phyloP scores from a whole-genome alignment of 768 basidiomycete genomes.

The Dentipellis sp. region DNA sequence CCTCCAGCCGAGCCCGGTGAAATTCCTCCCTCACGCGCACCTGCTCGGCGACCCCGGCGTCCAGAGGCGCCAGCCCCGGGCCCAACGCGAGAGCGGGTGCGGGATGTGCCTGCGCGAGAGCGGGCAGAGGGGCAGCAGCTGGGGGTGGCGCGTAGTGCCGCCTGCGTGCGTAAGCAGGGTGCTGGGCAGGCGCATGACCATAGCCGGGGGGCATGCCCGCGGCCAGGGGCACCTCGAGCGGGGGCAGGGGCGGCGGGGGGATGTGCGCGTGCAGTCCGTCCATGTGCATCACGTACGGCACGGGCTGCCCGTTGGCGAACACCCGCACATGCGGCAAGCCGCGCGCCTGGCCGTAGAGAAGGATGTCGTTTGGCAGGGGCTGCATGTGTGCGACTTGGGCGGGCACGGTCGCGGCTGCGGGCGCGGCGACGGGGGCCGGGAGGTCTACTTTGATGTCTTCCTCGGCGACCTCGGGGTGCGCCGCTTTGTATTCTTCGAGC shows the following conservation, averaged over 20 bases:
- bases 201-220: no score
- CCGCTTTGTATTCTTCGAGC: slow-evolving; percentile 46
- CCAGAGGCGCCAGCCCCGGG: no score
- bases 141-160: no score
- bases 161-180: neutral
- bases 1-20: no score
- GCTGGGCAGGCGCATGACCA: neutral
- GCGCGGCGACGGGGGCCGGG: slow-evolving; percentile 21
- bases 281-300: neutral
- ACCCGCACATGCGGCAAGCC: neutral
- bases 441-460: slow-evolving; percentile 56
- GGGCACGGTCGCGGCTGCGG: neutral
- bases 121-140: no score
- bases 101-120: no score
- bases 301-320: neutral
- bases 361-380: neutral
- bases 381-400: neutral
- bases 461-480: slow-evolving; percentile 56
- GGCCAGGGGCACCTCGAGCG: no score
- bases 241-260: neutral
- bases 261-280: neutral
- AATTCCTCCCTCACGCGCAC: no score
- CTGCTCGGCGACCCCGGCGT: no score
- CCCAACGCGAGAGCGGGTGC: no score
- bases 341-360: neutral